Conservation (phyloP, 2,329 filamentous ascomycete genomes). For the Dactylellina cionopaga region DNA sequence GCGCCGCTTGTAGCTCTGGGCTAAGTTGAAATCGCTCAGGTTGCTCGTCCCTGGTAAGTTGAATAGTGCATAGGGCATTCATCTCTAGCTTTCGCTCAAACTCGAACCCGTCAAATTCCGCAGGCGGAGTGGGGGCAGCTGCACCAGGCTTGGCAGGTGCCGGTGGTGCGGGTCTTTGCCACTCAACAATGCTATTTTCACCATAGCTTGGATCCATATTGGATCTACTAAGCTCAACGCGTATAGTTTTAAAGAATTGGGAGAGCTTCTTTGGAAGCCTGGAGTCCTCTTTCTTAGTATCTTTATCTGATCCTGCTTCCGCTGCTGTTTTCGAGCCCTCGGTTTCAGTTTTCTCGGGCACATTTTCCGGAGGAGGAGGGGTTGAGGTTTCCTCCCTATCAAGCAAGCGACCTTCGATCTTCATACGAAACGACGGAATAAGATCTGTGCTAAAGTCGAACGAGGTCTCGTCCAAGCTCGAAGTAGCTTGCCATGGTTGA, state of each 20-base stretch:
- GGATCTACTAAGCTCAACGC: slow-evolving; percentile 69
- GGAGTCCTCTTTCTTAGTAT: slow-evolving; percentile 62
- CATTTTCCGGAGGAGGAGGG: background rate
- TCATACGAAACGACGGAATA: slow-evolving; percentile 85
- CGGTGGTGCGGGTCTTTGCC: slow-evolving; percentile 79
- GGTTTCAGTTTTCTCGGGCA: slow-evolving; percentile 25
- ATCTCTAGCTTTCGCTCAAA: slow-evolving; percentile 94
- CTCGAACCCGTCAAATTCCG: slow-evolving; percentile 88
- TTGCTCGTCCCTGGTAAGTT: slow-evolving; percentile 82
- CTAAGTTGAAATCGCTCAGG: slow-evolving; percentile 86
- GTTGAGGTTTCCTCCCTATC: slow-evolving; percentile 68
- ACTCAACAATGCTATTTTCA: slow-evolving; percentile 74
- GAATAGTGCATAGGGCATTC: slow-evolving; percentile 89
- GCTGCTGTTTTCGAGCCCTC: slow-evolving; percentile 63
- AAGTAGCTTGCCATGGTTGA: slow-evolving; percentile 89
- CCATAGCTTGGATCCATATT: slow-evolving; percentile 72
- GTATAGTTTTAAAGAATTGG: slow-evolving; percentile 83
- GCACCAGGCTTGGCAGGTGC: slow-evolving; percentile 66
- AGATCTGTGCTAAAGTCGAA: slow-evolving; percentile 83
- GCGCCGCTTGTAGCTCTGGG: slow-evolving; percentile 79
- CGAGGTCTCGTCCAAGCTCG: slow-evolving; percentile 64
- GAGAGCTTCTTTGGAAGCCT: slow-evolving; percentile 71
- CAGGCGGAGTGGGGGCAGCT: slow-evolving; percentile 64
- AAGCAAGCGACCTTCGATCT: slow-evolving; percentile 86
- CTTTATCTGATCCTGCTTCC: slow-evolving; percentile 61